Base-by-base conservation (phyloP, 306 rosid species). In the Castanea crenata region DNA sequence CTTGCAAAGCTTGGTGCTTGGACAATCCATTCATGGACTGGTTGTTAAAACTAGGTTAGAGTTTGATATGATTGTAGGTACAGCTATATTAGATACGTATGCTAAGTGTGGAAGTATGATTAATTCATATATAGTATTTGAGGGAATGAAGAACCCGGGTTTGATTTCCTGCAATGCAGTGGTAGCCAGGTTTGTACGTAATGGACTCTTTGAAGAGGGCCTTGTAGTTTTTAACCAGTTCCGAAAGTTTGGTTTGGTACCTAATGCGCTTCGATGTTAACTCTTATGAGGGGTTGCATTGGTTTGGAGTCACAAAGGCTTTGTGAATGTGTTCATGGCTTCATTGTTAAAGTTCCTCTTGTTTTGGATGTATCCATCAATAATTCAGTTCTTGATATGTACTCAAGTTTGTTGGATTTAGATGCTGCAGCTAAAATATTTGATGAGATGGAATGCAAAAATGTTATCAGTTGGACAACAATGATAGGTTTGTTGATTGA, bases 401-500 rank as follows among this genome's bases (percentile, higher is more conserved):
- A 76, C 19, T 76, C 79, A 16, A 76, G 31, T 18, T 76, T 76
- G 63, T 63, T 18, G 32, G 79, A 64, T 64, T 29, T 62, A 18
- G 69, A 55, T 62, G 79, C 79, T 1, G 73, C 79, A 8, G 9
- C n/a, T 25, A 63, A 29, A 19, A 10, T 64, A 25, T 76, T 76
- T 76, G 62, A 51, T 20, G 23, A 44, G 62, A 76, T 76, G 51
- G 35, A 64, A 64, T 11, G 52, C 20, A 49, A 63, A 64, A 64
- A 76, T 51, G 32, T 76, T 31, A 76, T 64, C 52, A 76, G 73
- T 51, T 76, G 73, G 72, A 76, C 79, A 23, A 76, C 62, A 41
- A 44, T 76, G 56, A 76, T 76, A 10, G 79, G 79, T 76, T 51
- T 76, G 13, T 29, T 25, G 9, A 23, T 76, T 46, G 57, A 44